Base-by-base conservation (phyloP, 768 basidiomycete species). In the Pleurotus sapidus region DNA sequence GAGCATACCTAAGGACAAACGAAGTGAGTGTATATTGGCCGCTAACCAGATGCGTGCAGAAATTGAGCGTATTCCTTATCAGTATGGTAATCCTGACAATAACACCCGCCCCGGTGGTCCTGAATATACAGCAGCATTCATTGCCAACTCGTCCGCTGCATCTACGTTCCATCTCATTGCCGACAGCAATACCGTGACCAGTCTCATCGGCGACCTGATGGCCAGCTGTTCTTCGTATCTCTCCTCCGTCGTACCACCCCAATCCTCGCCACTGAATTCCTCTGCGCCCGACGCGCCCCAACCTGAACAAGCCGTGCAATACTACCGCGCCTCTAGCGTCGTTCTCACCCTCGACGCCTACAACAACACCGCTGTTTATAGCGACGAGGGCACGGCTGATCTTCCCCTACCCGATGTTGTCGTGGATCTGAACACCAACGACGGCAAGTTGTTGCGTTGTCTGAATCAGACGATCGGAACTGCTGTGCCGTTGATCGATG, bases 341-440 rank as follows among this genome's bases (percentile, higher is more conserved):
- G 79, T 75, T 3, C 75, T 87, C 5, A 77, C 79, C 0, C 71
- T 86, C 5, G 80, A 86, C 48, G 82, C 80, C 1, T 87, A 86
- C 66, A 84, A 86, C 61, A 78, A 86, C 63, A 78, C 81, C 0
- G 80, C 77, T 3, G 79, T 77, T 2, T 68, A 82, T 38, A 65
- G 65, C 3, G 55, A 57, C 47, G 65, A 78, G 45, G 60, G 68
- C 4, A 63, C 65, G 0, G 61, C 78, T 0, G 72, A 77, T 56
- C 68, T 76, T 0, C 70, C 80, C 0, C 68, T 86, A 1, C 84
- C 84, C 1, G 20, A 23, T 37, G 30, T 51, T 14, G 49, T 51
- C 6, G 37, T 17, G 27, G 34, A 51, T 14, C 7, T n/a, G 49
- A 59, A 68, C 0, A 70, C 69, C 23, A 69, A 81, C 37, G 80